Evolutionary conservation across 78 protist genomes (phyloP).

Genomic region (Dictyostelium brefeldianum): DNA sequence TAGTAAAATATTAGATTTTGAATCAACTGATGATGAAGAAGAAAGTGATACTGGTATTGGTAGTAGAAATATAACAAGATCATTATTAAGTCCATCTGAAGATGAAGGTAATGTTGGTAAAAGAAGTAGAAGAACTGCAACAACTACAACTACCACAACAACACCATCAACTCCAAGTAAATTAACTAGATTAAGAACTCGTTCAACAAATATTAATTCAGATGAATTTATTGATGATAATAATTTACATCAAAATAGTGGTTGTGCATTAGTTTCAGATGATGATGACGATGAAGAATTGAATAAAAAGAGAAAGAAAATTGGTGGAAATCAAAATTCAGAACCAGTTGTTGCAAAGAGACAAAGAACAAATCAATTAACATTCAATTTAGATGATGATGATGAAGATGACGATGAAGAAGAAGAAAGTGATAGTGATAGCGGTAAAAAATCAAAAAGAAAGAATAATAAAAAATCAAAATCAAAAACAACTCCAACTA

Average conservation of each 20-base stretch:
- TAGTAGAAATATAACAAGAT: neutral
- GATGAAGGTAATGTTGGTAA: neutral
- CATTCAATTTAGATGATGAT: neutral
- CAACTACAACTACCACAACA: neutral
- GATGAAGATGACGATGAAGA: neutral
- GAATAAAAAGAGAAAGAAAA: slow-evolving; percentile 6
- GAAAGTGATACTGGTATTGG: neutral
- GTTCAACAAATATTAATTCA: neutral
- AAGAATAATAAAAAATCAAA: neutral
- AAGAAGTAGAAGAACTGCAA: slow-evolving; percentile 2
- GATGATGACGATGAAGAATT: neutral
- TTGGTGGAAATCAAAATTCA: slow-evolving; percentile 7
- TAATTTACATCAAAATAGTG: neutral
- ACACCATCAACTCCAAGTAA: neutral
- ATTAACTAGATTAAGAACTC: neutral
- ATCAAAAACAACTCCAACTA: slow-evolving; percentile 10
- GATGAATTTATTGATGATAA: neutral
- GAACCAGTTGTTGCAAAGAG: neutral
- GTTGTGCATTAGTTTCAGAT: neutral
- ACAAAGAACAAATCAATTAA: neutral
- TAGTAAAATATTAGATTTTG: neutral
- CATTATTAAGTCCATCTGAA: neutral
- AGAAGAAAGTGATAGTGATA: neutral
- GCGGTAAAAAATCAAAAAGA: neutral
- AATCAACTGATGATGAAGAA: neutral